These are phyloP conservation scores for Hura crepitans DNA, from an alignment of 441 rosid species.

Conservation along the genomic window DNA sequence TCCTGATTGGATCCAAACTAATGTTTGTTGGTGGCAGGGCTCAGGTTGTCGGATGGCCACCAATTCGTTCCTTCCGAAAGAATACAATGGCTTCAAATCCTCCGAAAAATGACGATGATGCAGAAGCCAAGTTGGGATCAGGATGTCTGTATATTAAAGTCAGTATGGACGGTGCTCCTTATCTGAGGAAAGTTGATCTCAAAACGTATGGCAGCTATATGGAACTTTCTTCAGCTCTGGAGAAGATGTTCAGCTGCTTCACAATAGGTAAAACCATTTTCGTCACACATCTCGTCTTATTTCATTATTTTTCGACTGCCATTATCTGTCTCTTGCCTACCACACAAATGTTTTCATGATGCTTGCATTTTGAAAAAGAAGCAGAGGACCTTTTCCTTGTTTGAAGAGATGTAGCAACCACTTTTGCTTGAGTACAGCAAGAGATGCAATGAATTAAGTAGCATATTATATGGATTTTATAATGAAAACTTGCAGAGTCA, in stretches of 20 bases:
- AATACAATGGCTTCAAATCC: constrained; percentile 61
- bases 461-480: too few species aligned
- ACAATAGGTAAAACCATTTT: constrained; percentile 47
- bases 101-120: constrained; percentile 40
- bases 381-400: too few species aligned
- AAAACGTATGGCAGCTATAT: constrained; percentile 52
- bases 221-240: constrained; percentile 62
- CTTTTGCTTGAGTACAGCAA: too few species aligned
- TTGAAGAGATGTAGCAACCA: too few species aligned
- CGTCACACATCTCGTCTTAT: background rate
- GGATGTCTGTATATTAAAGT: constrained; percentile 68
- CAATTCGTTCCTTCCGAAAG: constrained; percentile 72
- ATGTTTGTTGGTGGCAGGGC: constrained; percentile 37
- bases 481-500: too few species aligned
- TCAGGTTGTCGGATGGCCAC: constrained; percentile 88
- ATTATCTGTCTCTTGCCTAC: background rate
- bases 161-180: constrained; percentile 82
- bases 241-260: constrained; percentile 71
- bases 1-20: background rate
- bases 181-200: constrained; percentile 71
- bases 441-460: too few species aligned
- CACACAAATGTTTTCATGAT: too few species aligned
- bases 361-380: background rate
- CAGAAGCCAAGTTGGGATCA: constrained; percentile 36
- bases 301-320: background rate